Base-by-base conservation (phyloP, 345 rosid species). In the Populus alba region DNA sequence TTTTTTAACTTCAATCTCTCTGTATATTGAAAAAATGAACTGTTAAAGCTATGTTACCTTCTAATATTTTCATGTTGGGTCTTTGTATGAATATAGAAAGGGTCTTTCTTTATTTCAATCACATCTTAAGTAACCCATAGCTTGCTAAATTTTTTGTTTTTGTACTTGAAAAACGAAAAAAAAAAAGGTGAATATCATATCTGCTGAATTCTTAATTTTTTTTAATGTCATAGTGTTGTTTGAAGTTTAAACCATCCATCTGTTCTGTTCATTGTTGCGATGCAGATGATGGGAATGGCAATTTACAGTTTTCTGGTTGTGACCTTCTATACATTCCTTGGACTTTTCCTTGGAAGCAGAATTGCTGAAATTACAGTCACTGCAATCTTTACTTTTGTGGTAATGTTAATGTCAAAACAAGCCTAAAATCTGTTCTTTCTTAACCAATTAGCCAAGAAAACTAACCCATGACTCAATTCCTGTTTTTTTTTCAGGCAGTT, bases 281-380 rank as follows among this genome's bases (percentile, higher is more conserved):
- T 88, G 85, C 90, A 94, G 98, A 83, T 91, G 59, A 94, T 92
- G 29, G 99, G 99, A 76, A 89, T 89, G 89, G 93, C 86, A 29
- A 80, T 96, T 20, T 96, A 86, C 83, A 82, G 90, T 83, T 86
- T 91, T 80, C 89, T 94, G 49, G 90, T 86, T 5, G 88, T 88
- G 73, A 74, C 89, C 39, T 96, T 94, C 79, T 96, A 94, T 78
- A 82, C 92, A 20, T 92, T 96, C 85, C 86, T 94, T 25, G 98
- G 98, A 43, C 85, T 96, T 66, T 89, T 89, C 70, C 91, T 88
- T 3, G 99, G 99, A 33, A 91, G 89, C 87, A 90, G 90, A 83
- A 75, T 85, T 43, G 97, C 98, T 23, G 87, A 89, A 81, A 90
- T 94, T 84, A 80, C 87, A 3, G 89, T 91, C 80, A 87, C 90